Evolutionary conservation across 1,284 basidiomycete species (phyloP), one percentile per base, ranked within the genome.

Genomic region (Mycena sp.): DNA sequence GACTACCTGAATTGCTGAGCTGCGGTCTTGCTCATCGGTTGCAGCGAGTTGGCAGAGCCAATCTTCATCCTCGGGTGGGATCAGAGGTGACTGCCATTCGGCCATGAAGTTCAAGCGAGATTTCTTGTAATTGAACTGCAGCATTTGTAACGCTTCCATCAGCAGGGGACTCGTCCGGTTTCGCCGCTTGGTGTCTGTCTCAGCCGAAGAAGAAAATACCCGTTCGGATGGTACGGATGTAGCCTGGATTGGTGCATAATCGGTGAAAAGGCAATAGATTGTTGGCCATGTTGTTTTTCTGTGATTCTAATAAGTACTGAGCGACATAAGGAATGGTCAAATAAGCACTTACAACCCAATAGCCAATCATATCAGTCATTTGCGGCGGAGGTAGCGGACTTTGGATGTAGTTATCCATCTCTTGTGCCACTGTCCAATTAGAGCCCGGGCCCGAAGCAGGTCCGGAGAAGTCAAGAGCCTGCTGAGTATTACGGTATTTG

Each of bases 101-200:
- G 23, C 10, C 55, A 57, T 57, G 45, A 57, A 57, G 37, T 57
- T 57, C 28, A 57, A 32, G 29, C 45, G 21, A 40, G 43, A 38
- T 40, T 48, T 57, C 54, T 57, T 57, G 54, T 26, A 57, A 26
- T 57, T 57, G 14, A 26, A 51, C 19, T 51, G 10, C 49, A 51
- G 49, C 49, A 45, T 23, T 23, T 9, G 21, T 25, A 44, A 17
- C 19, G 16, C 26, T 35, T 49, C 44, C 44, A 46, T 46, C 44
- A 46, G 17, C 3, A 35, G n/a, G 6, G 25, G 46, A 23, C 30
- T 28, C 17, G 23, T n/a, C 29, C 30, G 46, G 46, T 49, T 46
- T 16, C 26, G 32, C 32, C 32, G 32, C 32, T 35, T 35, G 7
- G 32, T 35, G 32, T 35, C 32, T 35, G 49, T 51, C 49, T 35